These are phyloP conservation scores for Xylariaceae sp. DNA, from an alignment of 2,329 filamentous ascomycete genomes.

Conservation along the genomic window DNA sequence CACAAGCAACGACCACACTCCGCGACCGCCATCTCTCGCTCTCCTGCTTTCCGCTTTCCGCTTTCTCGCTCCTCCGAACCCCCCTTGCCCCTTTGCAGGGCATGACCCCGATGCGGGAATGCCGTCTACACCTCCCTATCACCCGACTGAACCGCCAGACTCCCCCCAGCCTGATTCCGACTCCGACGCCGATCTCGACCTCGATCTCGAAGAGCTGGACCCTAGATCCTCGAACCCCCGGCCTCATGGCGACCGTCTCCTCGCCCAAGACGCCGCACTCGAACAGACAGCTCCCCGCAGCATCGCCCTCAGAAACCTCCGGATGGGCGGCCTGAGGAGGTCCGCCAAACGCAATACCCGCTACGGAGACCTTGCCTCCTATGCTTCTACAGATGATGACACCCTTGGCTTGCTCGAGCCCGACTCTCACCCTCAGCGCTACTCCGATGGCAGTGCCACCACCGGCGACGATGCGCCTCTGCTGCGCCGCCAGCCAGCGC, in stretches of 20 bases:
- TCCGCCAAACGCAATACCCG: conserved; percentile 50
- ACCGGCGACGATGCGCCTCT: conserved; percentile 73
- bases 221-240: conserved; percentile 44
- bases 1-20: too few species aligned
- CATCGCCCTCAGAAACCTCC: conserved; percentile 69
- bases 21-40: too few species aligned
- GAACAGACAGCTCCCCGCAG: conserved; percentile 46
- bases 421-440: conserved; percentile 51
- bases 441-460: conserved; percentile 56
- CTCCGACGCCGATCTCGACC: conserved; percentile 71
- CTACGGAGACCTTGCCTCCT: conserved; percentile 58
- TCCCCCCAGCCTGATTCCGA: conserved; percentile 66
- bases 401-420: conserved; percentile 59
- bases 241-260: conserved; percentile 31
- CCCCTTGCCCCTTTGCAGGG: conserved; percentile 15
- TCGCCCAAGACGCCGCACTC: conserved; percentile 48
- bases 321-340: conserved; percentile 61
- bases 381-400: conserved; percentile 61
- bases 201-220: conserved; percentile 78
- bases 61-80: too few species aligned
- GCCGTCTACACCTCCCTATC: conserved; percentile 52
- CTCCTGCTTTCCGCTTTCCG: too few species aligned
- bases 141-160: conserved; percentile 59
- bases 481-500: conserved; percentile 44
- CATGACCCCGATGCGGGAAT: conserved; percentile 46